These are phyloP conservation scores for Ophiocordyceps unilateralis DNA, from an alignment of 2,329 filamentous ascomycete genomes.

Conservation along the genomic window DNA sequence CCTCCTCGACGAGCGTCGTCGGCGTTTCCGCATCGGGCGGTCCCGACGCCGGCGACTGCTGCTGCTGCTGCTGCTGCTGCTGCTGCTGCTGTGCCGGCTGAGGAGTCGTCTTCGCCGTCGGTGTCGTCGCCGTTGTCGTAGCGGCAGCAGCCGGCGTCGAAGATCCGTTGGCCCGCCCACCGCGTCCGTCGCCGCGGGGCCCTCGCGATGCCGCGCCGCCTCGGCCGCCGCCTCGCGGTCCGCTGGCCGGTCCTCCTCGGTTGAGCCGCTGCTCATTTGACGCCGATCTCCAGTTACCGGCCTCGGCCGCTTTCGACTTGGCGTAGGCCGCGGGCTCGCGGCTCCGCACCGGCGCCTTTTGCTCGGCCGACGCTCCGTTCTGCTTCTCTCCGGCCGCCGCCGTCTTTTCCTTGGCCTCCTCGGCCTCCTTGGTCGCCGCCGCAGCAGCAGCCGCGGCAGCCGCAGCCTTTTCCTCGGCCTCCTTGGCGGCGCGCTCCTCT, in stretches of 20 bases:
- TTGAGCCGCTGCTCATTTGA: constrained; percentile 29
- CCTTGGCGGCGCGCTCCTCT: constrained; percentile 13
- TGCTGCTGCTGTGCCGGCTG: not conserved
- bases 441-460: too few species aligned
- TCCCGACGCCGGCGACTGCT: constrained; percentile 7
- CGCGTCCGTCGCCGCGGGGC: constrained; percentile 26
- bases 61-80: constrained; percentile 11
- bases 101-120: not conserved
- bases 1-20: constrained; percentile 36
- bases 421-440: constrained; percentile 2
- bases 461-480: constrained; percentile 9
- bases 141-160: constrained; percentile 10
- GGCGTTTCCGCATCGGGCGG: constrained; percentile 13
- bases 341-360: constrained; percentile 25
- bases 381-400: constrained; percentile 5
- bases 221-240: constrained; percentile 24
- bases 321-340: constrained; percentile 20
- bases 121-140: not conserved
- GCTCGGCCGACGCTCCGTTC: constrained; percentile 23
- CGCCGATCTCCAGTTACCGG: constrained; percentile 41
- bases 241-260: constrained; percentile 22
- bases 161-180: constrained; percentile 31
- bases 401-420: constrained; percentile 14
- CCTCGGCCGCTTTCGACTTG: constrained; percentile 39
- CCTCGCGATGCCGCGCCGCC: constrained; percentile 20